Conservation (phyloP, 2,329 filamentous ascomycete genomes). For the Penicillium glabrum region DNA sequence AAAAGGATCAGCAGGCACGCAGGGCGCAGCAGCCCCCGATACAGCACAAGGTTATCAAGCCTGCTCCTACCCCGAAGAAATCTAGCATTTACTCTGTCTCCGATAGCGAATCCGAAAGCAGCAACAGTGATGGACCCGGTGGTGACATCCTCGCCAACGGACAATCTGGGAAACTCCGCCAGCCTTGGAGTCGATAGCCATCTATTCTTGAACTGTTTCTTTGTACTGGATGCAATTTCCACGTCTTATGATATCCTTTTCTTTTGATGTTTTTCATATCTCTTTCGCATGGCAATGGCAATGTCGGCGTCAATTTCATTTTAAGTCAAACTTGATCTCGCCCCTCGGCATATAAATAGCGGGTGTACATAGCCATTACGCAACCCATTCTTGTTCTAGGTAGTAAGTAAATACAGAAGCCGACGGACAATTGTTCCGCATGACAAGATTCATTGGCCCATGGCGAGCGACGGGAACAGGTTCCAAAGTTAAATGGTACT, state of each 20-base stretch:
- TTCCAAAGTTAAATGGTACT: not conserved
- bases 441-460: not conserved
- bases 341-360: not conserved
- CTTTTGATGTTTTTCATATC: not conserved
- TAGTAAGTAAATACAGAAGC: not conserved
- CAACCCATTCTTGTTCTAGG: not conserved
- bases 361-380: not conserved
- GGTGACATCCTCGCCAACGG: not conserved
- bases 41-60: not conserved
- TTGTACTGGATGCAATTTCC: not conserved
- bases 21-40: not conserved
- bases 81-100: not conserved
- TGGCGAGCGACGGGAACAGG: not conserved
- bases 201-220: not conserved
- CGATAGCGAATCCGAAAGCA: not conserved
- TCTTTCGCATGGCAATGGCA: not conserved
- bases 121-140: not conserved
- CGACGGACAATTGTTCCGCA: not conserved
- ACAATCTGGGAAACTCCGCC: not conserved
- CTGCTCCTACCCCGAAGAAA: not conserved
- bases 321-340: not conserved
- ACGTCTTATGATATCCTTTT: not conserved
- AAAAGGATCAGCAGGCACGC: not conserved
- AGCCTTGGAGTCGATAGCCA: not conserved
- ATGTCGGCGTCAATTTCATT: not conserved